A percentile compares a stretch with the other conserved stretches of the same genome.
phyloP scores from a whole-genome alignment of 306 rosid species.

The Sechiopsis laciniata region DNA sequence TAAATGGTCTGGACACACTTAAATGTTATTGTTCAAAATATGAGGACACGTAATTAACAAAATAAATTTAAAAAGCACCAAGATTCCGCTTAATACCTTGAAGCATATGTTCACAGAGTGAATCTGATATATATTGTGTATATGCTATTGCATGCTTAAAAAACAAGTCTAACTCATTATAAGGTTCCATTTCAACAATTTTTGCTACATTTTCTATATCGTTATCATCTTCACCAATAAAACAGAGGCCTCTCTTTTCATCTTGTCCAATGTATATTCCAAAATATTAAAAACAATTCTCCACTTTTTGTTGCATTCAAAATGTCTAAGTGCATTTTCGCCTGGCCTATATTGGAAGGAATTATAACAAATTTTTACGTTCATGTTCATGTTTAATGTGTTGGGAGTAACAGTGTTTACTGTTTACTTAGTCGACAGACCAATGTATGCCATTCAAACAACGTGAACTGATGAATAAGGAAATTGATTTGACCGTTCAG shows the following conservation, averaged over 20 bases:
- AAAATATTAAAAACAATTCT: neutral
- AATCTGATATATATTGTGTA: neutral
- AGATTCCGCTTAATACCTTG: neutral
- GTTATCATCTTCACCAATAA: neutral
- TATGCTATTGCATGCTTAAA: neutral
- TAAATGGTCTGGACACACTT: neutral
- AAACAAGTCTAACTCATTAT: neutral
- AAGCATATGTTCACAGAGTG: neutral
- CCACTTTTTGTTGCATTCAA: neutral
- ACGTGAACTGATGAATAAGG: neutral
- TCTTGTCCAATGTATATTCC: neutral
- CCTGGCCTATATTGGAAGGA: constrained; percentile 2
- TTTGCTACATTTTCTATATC: neutral
- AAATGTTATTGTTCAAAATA: constrained; percentile 2
- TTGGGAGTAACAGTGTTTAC: neutral
- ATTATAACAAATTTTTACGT: neutral
- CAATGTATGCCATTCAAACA: neutral
- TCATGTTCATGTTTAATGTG: neutral
- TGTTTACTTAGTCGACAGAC: neutral
- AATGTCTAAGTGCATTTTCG: neutral
- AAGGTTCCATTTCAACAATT: neutral
- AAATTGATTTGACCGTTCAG: neutral
- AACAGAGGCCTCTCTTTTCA: constrained; percentile 3
- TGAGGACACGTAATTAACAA: neutral
- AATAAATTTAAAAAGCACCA: neutral